phyloP scores from a whole-genome alignment of 352 stramenopile species.

The Pythium oligandrum region DNA sequence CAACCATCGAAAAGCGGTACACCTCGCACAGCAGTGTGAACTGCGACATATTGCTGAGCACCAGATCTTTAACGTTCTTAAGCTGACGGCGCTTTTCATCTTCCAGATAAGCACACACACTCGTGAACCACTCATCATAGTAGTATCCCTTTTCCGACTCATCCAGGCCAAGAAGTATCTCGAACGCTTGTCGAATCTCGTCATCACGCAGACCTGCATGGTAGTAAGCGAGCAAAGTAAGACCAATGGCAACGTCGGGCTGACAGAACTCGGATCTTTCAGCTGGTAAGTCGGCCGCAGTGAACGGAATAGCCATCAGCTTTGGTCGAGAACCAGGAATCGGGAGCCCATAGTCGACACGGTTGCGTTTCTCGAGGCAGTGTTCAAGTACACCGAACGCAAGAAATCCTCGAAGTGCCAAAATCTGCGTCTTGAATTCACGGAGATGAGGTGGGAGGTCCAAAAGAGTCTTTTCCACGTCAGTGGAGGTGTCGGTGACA shows the following conservation, averaged over 20 bases:
- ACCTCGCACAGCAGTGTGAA: conserved; percentile 41
- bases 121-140: conserved; percentile 69
- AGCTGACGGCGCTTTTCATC: conserved; percentile 24
- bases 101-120: conserved; percentile 20
- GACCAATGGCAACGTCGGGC: conserved; percentile 73
- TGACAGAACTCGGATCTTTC: conserved; percentile 87
- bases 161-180: conserved; percentile 55
- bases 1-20: conserved; percentile 58
- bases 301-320: conserved; percentile 82
- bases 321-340: conserved; percentile 36
- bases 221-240: conserved; percentile 87
- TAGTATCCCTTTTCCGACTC: conserved; percentile 48
- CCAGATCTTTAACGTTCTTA: conserved; percentile 60
- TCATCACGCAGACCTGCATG: conserved; percentile 49
- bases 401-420: conserved; percentile 71
- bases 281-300: conserved; percentile 74
- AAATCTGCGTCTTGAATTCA: conserved; percentile 21
- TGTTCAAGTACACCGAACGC: conserved; percentile 74
- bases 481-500: conserved; percentile 8
- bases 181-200: conserved; percentile 51
- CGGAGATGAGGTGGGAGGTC: background rate
- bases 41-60: conserved; percentile 63
- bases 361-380: conserved; percentile 79
- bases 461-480: conserved; percentile 14
- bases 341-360: conserved; percentile 80